phyloP scores from a whole-genome alignment of 345 rosid genomes.

The Brassica incana region DNA sequence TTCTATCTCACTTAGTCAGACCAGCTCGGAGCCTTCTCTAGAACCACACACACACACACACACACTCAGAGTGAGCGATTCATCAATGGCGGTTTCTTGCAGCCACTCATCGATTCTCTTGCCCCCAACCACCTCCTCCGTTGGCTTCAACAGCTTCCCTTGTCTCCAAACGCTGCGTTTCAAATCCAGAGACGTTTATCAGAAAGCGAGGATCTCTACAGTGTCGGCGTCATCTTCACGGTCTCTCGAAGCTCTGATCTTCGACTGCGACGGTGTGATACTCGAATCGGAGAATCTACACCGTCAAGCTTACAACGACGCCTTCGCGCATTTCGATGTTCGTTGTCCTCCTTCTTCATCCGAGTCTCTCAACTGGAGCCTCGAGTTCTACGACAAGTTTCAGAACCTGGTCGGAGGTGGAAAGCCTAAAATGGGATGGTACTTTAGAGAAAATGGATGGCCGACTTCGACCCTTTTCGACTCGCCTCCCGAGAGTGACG shows the following conservation, averaged over 20 bases:
- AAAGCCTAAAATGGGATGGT: slow-evolving; percentile 98
- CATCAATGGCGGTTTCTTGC: slow-evolving; percentile 39
- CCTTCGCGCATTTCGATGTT: slow-evolving; percentile 81
- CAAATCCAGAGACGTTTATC: slow-evolving; percentile 14
- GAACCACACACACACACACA: background rate
- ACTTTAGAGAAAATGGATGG: slow-evolving; percentile 93
- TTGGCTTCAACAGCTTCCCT: slow-evolving; percentile 17
- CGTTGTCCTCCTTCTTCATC: slow-evolving; percentile 55
- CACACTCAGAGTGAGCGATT: slow-evolving; percentile 3
- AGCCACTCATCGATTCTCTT: slow-evolving; percentile 28
- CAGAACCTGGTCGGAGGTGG: slow-evolving; percentile 92
- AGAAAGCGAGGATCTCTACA: slow-evolving; percentile 1
- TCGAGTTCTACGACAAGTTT: slow-evolving; percentile 76
- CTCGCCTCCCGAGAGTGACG: slow-evolving; percentile 62
- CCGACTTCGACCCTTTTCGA: slow-evolving; percentile 69
- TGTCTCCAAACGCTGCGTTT: slow-evolving; percentile 33
- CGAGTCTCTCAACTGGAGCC: slow-evolving; percentile 63
- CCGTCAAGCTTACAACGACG: slow-evolving; percentile 94
- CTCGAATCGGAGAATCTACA: slow-evolving; percentile 90
- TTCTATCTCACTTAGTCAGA: slow-evolving; percentile 11
- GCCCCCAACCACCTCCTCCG: slow-evolving; percentile 24
- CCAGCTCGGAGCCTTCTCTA: background rate
- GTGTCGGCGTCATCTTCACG: slow-evolving; percentile 50
- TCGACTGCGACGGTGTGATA: slow-evolving; percentile 95
- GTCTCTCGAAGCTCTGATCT: slow-evolving; percentile 73